These are phyloP conservation scores for Penicillium sp. DNA, from an alignment of 2,329 filamentous ascomycete species.

Conservation along the genomic window DNA sequence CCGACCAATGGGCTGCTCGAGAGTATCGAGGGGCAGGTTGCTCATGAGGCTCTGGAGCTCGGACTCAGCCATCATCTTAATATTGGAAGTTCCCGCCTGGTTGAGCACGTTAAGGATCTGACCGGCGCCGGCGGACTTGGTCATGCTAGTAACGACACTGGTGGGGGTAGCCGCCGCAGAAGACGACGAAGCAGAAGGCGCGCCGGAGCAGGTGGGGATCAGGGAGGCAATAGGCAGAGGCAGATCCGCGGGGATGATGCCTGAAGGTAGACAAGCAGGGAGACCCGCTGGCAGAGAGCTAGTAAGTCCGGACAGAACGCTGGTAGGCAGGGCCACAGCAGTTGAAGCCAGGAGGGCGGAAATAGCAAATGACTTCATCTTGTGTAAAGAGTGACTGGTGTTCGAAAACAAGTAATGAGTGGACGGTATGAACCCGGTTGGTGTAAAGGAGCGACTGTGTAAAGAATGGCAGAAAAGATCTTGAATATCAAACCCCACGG, in stretches of 20 bases:
- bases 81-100: conserved; percentile 14
- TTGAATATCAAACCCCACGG: conserved; percentile 9
- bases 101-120: conserved; percentile 17
- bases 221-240: conserved; percentile 8
- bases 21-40: conserved; percentile 15
- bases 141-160: conserved; percentile 1
- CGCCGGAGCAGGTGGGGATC: not conserved
- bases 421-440: not conserved
- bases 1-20: conserved; percentile 18
- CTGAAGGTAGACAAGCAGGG: conserved; percentile 15
- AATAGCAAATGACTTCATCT: conserved; percentile 26
- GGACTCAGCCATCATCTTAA: conserved; percentile 23
- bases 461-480: conserved; percentile 16
- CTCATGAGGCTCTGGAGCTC: conserved; percentile 21
- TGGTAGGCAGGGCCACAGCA: conserved; percentile 21
- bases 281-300: conserved; percentile 7
- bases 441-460: not conserved
- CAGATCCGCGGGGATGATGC: conserved; percentile 6
- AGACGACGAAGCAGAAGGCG: not conserved
- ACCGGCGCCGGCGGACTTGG: not conserved
- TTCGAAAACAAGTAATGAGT: conserved; percentile 19
- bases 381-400: conserved; percentile 21
- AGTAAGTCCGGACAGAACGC: conserved; percentile 8
- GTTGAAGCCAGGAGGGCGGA: conserved; percentile 21
- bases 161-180: not conserved